Conservation (phyloP, 1,284 basidiomycete genomes). For the Tausonia pullulans region DNA sequence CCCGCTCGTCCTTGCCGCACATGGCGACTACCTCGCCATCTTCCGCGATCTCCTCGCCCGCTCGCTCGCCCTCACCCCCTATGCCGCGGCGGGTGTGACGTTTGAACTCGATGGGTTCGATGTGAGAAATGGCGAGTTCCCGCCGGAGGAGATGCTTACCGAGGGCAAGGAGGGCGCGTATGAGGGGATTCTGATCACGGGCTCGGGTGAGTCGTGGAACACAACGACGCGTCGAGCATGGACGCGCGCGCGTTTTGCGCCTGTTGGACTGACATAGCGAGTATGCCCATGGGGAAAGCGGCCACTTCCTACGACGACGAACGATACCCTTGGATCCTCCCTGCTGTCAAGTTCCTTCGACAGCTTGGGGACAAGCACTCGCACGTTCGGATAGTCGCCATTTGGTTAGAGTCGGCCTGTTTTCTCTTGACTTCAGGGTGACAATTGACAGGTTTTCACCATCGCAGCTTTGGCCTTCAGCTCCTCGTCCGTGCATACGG, state of each 20-base stretch:
- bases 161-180: slow-evolving; percentile 2
- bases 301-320: slow-evolving; percentile 11
- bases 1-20: slow-evolving; percentile 27
- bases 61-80: slow-evolving; percentile 21
- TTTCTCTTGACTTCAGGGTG: background rate
- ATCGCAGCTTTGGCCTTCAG: slow-evolving; percentile 13
- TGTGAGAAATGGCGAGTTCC: slow-evolving; percentile 38
- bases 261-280: too few relatives aligned
- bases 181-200: slow-evolving; percentile 36
- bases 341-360: slow-evolving; percentile 1
- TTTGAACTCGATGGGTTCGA: slow-evolving; percentile 40
- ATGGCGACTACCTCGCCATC: slow-evolving; percentile 36
- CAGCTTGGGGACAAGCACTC: slow-evolving; percentile 8
- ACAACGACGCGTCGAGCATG: too few relatives aligned
- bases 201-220: slow-evolving; percentile 33
- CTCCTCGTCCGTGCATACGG: slow-evolving; percentile 14
- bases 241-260: too few relatives aligned
- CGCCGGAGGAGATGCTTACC: slow-evolving; percentile 32
- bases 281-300: background rate
- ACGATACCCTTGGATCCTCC: slow-evolving; percentile 11
- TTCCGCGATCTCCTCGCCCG: slow-evolving; percentile 32
- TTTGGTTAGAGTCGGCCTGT: slow-evolving; percentile 3
- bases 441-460: background rate
- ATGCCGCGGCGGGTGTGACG: slow-evolving; percentile 22
- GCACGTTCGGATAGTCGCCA: slow-evolving; percentile 10